Evolutionary conservation across 495 filamentous ascomycete genomes (phyloP), one percentile per base, ranked within the genome.

Genomic region (Paragyromitra xinjiangensis): DNA sequence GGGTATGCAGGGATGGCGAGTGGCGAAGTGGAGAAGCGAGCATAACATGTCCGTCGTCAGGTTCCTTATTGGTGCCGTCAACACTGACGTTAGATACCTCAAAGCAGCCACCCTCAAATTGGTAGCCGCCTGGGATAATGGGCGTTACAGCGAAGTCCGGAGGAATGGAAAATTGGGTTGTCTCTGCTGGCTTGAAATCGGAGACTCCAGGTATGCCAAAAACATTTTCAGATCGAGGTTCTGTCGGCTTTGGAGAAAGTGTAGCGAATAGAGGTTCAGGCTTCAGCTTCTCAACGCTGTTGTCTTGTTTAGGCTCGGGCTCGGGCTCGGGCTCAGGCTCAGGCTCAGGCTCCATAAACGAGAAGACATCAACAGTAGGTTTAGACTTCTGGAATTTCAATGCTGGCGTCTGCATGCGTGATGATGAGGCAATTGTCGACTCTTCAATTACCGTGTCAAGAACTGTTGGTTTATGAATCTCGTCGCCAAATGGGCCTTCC

Each of bases 401-500:
- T 22, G 37, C 75, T 66, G 78, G 78, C 6, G 78, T 73, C n/a
- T 80, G 68, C 45, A 78, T 64, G 42, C 78, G 75, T 24, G 80
- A 82, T n/a, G 80, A 74, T 12, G 74, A 51, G 11, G 74, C 74
- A 24, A 79, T 78, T 62, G 80, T 75, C 40, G 80, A 81, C 34
- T 82, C 80, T 64, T 82, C 80, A 37, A 81, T 79, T 34, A 82
- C 71, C 29, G 80, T 82, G 7, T 81, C 80, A 3, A 82, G 70
- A 11, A 75, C 48, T 6, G 80, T 76, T 53, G 80, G 76, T 26
- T 81, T 65, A 55, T 75, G 71, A 37, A 69, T 44, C 16, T 82
- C 75, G 26, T 68, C 82, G 58, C 83, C 68, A 66, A 82, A 84
- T 64, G 79, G 80, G 34, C 84, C 80, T 11, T 86, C 81, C 9